These are phyloP conservation scores for Trichoderma gamsii DNA, from an alignment of 495 filamentous ascomycete genomes.

Conservation along the genomic window DNA sequence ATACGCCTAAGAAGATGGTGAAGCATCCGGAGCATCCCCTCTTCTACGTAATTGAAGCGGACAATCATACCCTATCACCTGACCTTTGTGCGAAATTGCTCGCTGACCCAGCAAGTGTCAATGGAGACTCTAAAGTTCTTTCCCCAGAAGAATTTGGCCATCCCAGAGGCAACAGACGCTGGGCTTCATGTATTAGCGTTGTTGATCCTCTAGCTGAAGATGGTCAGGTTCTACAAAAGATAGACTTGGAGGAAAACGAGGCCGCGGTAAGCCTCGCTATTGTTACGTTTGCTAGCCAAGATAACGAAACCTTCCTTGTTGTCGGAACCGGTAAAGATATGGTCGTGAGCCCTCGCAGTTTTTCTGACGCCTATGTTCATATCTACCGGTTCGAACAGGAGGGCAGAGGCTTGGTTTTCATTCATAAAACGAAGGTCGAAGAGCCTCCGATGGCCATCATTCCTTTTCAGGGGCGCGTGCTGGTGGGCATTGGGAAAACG, in stretches of 20 bases:
- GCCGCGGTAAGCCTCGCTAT: constrained; percentile 80
- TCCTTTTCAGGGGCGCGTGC: constrained; percentile 83
- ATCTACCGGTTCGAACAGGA: constrained; percentile 87
- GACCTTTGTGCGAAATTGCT: constrained; percentile 65
- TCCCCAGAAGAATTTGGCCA: constrained; percentile 87
- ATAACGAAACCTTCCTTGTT: constrained; percentile 82
- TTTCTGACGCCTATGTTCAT: constrained; percentile 76
- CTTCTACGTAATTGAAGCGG: constrained; percentile 91
- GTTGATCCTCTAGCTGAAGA: constrained; percentile 77
- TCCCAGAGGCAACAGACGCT: constrained; percentile 72
- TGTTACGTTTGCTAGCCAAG: constrained; percentile 79
- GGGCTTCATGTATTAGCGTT: constrained; percentile 91
- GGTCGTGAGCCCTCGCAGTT: constrained; percentile 65
- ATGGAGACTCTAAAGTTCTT: constrained; percentile 63
- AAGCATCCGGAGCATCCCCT: constrained; percentile 80
- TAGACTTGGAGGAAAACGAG: constrained; percentile 86
- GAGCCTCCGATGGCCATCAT: constrained; percentile 83
- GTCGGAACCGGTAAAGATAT: constrained; percentile 93
- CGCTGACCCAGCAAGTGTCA: constrained; percentile 56
- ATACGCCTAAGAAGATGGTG: constrained; percentile 82
- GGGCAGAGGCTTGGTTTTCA: constrained; percentile 81
- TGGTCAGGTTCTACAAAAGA: constrained; percentile 55
- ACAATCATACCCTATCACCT: constrained; percentile 78
- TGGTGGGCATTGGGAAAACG: constrained; percentile 75
- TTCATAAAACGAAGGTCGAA: constrained; percentile 90